These are phyloP conservation scores for Millerozyma miso DNA, from an alignment of 805 yeast genomes.

Conservation along the genomic window DNA sequence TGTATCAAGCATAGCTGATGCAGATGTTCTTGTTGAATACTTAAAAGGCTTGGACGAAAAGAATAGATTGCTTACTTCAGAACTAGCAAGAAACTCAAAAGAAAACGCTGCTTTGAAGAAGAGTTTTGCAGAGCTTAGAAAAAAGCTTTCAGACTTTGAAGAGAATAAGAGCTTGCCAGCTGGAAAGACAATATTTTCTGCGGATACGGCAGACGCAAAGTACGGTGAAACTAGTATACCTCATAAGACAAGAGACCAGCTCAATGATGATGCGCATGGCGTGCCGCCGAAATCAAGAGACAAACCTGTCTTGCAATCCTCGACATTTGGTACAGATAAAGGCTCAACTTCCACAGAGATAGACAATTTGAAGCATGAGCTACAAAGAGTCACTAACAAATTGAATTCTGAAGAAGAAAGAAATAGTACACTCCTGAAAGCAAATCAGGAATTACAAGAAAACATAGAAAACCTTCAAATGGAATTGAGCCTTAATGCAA, in stretches of 20 bases:
- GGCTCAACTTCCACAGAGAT: neutral
- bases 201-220: too few species aligned
- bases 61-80: conserved; percentile 57
- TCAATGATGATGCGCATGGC: too few species aligned
- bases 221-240: too few species aligned
- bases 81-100: conserved; percentile 48
- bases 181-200: too few species aligned
- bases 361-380: conserved; percentile 6
- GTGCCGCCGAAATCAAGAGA: neutral
- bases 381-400: conserved; percentile 8
- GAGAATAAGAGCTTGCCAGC: too few species aligned
- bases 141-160: neutral
- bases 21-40: conserved; percentile 65
- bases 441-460: neutral
- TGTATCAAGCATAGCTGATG: conserved; percentile 66
- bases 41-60: conserved; percentile 60
- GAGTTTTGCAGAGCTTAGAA: neutral
- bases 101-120: conserved; percentile 20
- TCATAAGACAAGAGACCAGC: too few species aligned
- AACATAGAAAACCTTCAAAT: conserved; percentile 1
- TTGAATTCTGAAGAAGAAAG: conserved; percentile 8
- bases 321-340: neutral
- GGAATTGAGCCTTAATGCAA: neutral
- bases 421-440: conserved; percentile 2
- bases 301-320: neutral